Conservation (phyloP, 495 filamentous ascomycete species). For the Cudoniella acicularis region DNA sequence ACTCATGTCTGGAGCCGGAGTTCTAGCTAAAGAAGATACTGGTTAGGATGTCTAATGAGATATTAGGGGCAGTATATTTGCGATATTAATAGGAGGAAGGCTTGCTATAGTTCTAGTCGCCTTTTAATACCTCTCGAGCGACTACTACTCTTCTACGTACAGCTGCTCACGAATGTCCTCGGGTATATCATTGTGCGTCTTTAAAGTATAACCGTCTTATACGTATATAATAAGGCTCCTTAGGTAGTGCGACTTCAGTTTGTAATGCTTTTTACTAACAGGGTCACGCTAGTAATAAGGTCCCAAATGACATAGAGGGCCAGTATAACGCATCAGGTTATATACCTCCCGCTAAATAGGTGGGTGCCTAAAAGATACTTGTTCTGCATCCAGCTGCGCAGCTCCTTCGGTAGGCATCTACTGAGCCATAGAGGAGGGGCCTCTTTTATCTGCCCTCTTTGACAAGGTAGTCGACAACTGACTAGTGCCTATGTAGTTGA, state of each 20-base stretch:
- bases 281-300: constrained; percentile 15
- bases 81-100: constrained; percentile 21
- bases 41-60: constrained; percentile 7
- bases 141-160: constrained; percentile 19
- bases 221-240: constrained; percentile 12
- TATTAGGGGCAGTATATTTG: constrained; percentile 12
- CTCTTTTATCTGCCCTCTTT: neutral
- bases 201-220: constrained; percentile 2
- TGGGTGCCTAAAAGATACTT: constrained; percentile 2
- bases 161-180: constrained; percentile 11
- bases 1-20: neutral
- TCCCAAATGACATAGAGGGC: constrained; percentile 9
- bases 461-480: neutral
- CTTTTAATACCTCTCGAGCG: constrained; percentile 11
- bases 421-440: neutral
- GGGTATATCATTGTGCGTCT: constrained; percentile 11
- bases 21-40: neutral
- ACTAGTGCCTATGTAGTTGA: neutral
- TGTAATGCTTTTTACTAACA: constrained; percentile 11
- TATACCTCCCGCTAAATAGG: constrained; percentile 14
- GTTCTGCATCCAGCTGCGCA: constrained; percentile 7
- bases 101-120: neutral
- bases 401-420: constrained; percentile 1
- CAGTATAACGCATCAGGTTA: constrained; percentile 15
- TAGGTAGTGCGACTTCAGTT: constrained; percentile 10